These are phyloP conservation scores for Suillus americanus DNA, from an alignment of 768 basidiomycete genomes.

Conservation along the genomic window DNA sequence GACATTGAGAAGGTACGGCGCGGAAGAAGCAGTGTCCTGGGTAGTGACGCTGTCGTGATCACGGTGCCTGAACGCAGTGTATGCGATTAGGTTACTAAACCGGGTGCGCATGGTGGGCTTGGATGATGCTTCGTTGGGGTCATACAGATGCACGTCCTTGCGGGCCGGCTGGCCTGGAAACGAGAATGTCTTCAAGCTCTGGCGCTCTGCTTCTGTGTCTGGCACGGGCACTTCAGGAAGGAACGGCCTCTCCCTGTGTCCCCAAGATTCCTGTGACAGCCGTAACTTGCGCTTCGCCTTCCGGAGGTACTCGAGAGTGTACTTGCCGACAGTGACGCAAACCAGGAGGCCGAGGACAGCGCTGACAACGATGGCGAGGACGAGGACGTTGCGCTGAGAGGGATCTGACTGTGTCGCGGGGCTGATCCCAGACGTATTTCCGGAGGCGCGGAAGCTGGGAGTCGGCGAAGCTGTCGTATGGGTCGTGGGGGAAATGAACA, in stretches of 20 bases:
- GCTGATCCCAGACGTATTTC: constrained; percentile 11
- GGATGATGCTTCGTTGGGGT: not conserved
- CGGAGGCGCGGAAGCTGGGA: constrained; percentile 10
- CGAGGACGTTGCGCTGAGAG: constrained; percentile 6
- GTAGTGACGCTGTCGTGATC: constrained; percentile 9
- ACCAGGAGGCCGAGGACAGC: constrained; percentile 15
- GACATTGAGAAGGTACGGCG: not conserved
- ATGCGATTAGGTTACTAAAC: constrained; percentile 4
- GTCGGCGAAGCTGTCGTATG: not conserved
- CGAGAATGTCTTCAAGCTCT: constrained; percentile 5
- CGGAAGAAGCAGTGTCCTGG: constrained; percentile 1
- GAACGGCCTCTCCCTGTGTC: constrained; percentile 4
- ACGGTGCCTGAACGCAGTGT: constrained; percentile 3
- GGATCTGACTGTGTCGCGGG: constrained; percentile 9
- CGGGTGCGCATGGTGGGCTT: constrained; percentile 2
- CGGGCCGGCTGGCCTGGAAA: not conserved
- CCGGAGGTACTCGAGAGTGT: not conserved
- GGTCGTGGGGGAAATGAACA: not conserved
- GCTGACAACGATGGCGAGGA: constrained; percentile 17
- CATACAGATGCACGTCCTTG: not conserved
- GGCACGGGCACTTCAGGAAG: not conserved
- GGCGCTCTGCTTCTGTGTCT: not conserved
- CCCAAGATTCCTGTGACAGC: constrained; percentile 9
- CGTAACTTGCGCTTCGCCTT: constrained; percentile 5
- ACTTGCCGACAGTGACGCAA: not conserved